Base-by-base conservation (phyloP, 768 basidiomycete genomes). In the Phlebiopsis gigantea region DNA sequence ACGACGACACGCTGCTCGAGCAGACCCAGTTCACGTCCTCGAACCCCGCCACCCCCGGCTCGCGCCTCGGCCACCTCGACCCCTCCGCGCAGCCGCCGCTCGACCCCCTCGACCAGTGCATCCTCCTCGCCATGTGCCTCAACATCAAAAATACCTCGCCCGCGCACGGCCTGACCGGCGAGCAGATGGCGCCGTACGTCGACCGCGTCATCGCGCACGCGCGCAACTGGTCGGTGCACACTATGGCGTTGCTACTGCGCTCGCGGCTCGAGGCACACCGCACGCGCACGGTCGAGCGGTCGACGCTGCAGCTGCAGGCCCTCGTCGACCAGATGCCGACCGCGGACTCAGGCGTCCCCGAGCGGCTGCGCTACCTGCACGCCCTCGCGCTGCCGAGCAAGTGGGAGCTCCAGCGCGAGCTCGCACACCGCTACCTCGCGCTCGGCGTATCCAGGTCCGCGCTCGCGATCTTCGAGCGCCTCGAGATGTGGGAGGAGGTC, bases 401-500 rank as follows among this genome's bases (percentile, higher is more conserved):
- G 64, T 99, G 97, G 97, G 90, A 91, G 65, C 80, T 98, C 77
- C 92, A 98, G 67, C 79, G 81, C 42, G 97, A 99, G 70, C 79
- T 99, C 22, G 97, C 93, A 1, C 70, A 79, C 62, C 82, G 92
- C 53, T 94, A 88, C 73, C 74, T 94, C 61, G 79, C 83, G 45
- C 76, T 98, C 48, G 97, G 97, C 15, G 93, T 96, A 55, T 78
- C 90, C 57, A 86, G 86, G 62, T 93, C 90, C 4, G 95, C 97
- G 0, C 75, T 98, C 48, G 95, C 90, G 69, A 95, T 98, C 55
- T 98, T 93, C 66, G 88, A 93, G 72, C 80, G 91, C 31, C 76
- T 98, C 58, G 94, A 98, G 73, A 93, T 98, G 93, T 99, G 95
- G 95, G 97, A 97, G 72, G 92, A 98, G 61, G 94, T 91, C 7